Evolutionary conservation across 2,329 filamentous ascomycete genomes (phyloP).

Genomic region (Parafenestella ontariensis): DNA sequence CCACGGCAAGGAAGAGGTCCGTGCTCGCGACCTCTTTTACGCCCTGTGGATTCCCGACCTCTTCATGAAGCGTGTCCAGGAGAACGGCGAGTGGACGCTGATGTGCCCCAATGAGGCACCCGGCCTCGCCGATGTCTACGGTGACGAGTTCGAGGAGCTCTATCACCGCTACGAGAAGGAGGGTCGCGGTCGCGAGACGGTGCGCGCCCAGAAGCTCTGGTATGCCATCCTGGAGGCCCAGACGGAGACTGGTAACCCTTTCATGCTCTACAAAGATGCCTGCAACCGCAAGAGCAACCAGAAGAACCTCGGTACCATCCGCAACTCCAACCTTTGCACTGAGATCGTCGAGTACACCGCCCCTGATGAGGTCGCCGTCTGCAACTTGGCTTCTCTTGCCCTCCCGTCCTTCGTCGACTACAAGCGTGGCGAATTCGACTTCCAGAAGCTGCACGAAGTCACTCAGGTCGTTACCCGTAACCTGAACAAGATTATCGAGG

Average conservation of each 20-base stretch:
- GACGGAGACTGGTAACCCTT: constrained; percentile 98
- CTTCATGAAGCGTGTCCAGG: constrained; percentile 99
- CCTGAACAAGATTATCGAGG: constrained; percentile 96
- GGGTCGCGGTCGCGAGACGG: constrained; percentile 84
- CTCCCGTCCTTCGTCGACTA: constrained; percentile 92
- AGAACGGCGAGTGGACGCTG: constrained; percentile 95
- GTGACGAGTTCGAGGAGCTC: constrained; percentile 93
- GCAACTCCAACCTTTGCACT: constrained; percentile 98
- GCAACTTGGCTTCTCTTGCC: constrained; percentile 94
- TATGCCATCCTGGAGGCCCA: constrained; percentile 98
- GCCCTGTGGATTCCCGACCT: constrained; percentile 98
- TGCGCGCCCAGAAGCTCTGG: constrained; percentile 99
- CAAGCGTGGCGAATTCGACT: constrained; percentile 84
- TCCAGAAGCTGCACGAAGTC: constrained; percentile 95
- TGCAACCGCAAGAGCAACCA: constrained; percentile 99
- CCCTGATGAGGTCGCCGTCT: constrained; percentile 97
- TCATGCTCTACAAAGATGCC: constrained; percentile 99
- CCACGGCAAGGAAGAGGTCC: constrained; percentile 97
- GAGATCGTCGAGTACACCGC: constrained; percentile 98
- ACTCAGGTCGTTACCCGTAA: constrained; percentile 91
- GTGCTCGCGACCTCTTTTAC: constrained; percentile 96
- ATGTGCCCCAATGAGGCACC: constrained; percentile 98
- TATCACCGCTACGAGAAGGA: constrained; percentile 90
- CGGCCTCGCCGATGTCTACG: constrained; percentile 94
- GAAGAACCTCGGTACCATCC: constrained; percentile 98